Evolutionary conservation across 768 basidiomycete genomes (phyloP).

Genomic region (Psilocybe cyanescens): DNA sequence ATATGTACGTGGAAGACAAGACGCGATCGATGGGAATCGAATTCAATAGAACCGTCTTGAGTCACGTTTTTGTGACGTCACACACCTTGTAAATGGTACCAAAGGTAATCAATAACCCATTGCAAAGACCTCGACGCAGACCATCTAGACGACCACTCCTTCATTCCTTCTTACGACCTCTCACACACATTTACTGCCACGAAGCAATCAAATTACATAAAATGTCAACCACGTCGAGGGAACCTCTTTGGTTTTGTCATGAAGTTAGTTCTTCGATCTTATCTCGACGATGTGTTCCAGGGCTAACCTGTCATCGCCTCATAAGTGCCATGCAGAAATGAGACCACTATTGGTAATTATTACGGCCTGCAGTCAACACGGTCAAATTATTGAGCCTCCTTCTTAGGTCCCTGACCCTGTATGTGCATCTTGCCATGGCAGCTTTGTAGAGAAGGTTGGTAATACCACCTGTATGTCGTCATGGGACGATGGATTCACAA

Average conservation of each 20-base stretch:
- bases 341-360: constrained; percentile 74
- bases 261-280: constrained; percentile 44
- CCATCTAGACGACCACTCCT: constrained; percentile 2
- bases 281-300: constrained; percentile 5
- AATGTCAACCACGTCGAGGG: constrained; percentile 65
- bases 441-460: constrained; percentile 80
- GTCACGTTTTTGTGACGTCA: constrained; percentile 17
- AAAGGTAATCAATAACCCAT: constrained; percentile 8
- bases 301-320: constrained; percentile 10
- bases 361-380: constrained; percentile 1
- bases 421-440: constrained; percentile 80
- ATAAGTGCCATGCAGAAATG: constrained; percentile 88
- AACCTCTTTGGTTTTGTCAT: constrained; percentile 82
- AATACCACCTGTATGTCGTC: constrained; percentile 17
- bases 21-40: constrained; percentile 18
- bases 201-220: constrained; percentile 11
- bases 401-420: constrained; percentile 76
- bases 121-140: constrained; percentile 2
- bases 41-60: constrained; percentile 6
- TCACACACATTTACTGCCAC: constrained; percentile 8
- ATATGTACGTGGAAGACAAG: neutral
- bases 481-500: constrained; percentile 13
- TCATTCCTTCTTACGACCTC: constrained; percentile 1
- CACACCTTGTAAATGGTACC: constrained; percentile 5
- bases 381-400: constrained; percentile 11